Base-by-base conservation (phyloP, 2,329 filamentous ascomycete species). In the Dryadomyces quercus-mongolicae region DNA sequence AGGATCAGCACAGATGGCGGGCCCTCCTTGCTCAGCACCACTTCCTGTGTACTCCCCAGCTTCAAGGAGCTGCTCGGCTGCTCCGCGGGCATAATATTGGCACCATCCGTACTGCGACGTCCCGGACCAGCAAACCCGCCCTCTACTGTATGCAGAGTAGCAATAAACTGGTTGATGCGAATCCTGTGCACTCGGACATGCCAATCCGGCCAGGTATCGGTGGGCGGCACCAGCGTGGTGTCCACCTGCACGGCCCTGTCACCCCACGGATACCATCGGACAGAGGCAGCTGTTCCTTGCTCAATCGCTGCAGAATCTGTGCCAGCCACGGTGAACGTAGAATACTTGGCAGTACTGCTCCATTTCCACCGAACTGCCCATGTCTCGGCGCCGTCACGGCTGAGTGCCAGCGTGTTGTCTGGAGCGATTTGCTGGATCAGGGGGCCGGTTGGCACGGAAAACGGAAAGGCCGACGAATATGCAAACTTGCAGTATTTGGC, bases 401-500 rank as follows among this genome's bases (percentile, higher is more conserved):
- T 64, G 13, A 60, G 22, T 12, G 52, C 54, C 21, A 64, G 55
- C 16, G 54, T 58, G 47, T 55, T 63, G 52, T 63, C 61, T 4
- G 61, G 60, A 3, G 57, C 60, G n/a, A 60, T 18, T 48, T 64
- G 66, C 31, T 65, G 58, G 6, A 70, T 56, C 13, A 64, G 57
- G 1, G 60, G 38, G 1, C 67, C 66, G 0, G 61, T 63, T 0
- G 67, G 66, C 5, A 70, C 67, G 36, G 60, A 63, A 54, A 72
- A 72, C 1, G 61, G 65, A 54, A 72, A 71, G 1, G 68, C 57
- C 6, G 70, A 72, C 0, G 70, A 72, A 58, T 72, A 71, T 16
- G 68, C 68, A 46, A 71, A 68, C 58, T 70, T 71, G 53, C 64
- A 60, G 56, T 70, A 71, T 57, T 62, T 73, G 3, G 70, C 68